Evolutionary conservation across 2,329 filamentous ascomycete species (phyloP).

Genomic region (Exophiala sideris): DNA sequence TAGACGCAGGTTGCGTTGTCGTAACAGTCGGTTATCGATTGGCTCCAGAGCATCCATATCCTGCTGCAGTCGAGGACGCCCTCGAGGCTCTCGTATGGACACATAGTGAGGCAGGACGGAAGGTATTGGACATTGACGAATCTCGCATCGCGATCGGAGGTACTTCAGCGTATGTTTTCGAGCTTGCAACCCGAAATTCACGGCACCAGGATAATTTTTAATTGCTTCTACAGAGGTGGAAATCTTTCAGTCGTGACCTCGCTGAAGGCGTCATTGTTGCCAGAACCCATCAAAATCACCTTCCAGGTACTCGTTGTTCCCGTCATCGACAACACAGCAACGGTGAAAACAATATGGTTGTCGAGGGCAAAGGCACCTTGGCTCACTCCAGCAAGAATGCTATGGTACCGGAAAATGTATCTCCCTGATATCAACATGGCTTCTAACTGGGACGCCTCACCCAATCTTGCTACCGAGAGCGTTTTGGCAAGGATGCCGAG

Average conservation of each 20-base stretch:
- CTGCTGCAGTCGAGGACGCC: slow-evolving; percentile 55
- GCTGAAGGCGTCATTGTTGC: slow-evolving; percentile 42
- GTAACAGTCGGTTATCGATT: slow-evolving; percentile 56
- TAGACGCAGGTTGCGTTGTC: slow-evolving; percentile 48
- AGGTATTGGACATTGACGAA: slow-evolving; percentile 44
- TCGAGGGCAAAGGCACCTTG: slow-evolving; percentile 31
- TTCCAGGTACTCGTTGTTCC: slow-evolving; percentile 7
- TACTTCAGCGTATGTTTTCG: slow-evolving; percentile 45
- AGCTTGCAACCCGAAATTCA: too few relatives aligned
- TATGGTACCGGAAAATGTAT: slow-evolving; percentile 56
- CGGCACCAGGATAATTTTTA: background rate
- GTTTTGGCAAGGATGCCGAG: slow-evolving; percentile 50
- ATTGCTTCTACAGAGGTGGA: background rate
- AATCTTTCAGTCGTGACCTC: slow-evolving; percentile 49
- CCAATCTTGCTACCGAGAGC: slow-evolving; percentile 47
- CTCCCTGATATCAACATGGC: slow-evolving; percentile 47
- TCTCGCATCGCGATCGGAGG: slow-evolving; percentile 48
- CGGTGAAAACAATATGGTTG: slow-evolving; percentile 27
- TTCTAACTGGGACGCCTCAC: slow-evolving; percentile 52
- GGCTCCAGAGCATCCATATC: slow-evolving; percentile 56
- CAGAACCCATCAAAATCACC: background rate
- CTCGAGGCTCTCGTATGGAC: slow-evolving; percentile 54
- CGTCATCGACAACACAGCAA: slow-evolving; percentile 8
- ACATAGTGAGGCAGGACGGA: slow-evolving; percentile 33
- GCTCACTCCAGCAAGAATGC: slow-evolving; percentile 35